Conservation (phyloP, 139 green algal species). For the Mychonastes homosphaera region DNA sequence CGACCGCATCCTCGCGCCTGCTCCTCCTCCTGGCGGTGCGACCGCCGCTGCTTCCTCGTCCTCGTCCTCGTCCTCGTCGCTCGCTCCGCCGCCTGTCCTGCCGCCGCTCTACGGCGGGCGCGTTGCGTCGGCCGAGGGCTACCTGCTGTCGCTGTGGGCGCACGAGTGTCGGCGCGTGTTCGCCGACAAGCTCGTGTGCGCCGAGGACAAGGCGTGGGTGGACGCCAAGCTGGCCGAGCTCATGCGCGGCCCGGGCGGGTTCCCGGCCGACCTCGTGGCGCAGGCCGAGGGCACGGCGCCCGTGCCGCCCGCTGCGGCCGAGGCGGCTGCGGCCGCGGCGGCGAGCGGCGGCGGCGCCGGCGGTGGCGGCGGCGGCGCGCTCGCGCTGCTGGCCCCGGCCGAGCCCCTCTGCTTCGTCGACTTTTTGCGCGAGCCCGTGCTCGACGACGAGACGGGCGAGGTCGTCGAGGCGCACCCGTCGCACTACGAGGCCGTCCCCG, state of each 20-base stretch:
- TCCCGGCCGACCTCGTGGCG: slow-evolving; percentile 42
- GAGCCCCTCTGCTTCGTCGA: slow-evolving; percentile 87
- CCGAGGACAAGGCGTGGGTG: slow-evolving; percentile 83
- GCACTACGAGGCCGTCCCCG: slow-evolving; percentile 72
- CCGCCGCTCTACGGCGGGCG: slow-evolving; percentile 42
- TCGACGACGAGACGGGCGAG: slow-evolving; percentile 77
- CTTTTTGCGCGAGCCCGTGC: slow-evolving; percentile 76
- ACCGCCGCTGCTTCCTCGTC: no score
- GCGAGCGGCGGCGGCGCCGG: no score
- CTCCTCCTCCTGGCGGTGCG: no score
- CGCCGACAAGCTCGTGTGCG: slow-evolving; percentile 73
- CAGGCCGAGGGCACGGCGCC: no score
- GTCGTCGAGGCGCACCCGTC: slow-evolving; percentile 59
- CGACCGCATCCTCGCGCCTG: slow-evolving; percentile 22
- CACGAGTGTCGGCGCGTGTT: slow-evolving; percentile 92
- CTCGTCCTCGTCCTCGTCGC: no score
- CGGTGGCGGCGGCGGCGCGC: no score
- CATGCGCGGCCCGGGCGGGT: no score
- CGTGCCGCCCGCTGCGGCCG: neutral
- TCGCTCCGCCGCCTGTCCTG: neutral
- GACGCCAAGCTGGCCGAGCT: slow-evolving; percentile 51
- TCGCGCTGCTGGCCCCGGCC: no score
- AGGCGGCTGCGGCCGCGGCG: no score
- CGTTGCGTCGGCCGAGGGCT: slow-evolving; percentile 65
- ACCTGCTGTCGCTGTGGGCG: slow-evolving; percentile 80